Evolutionary conservation across 2,329 filamentous ascomycete species (phyloP).

Genomic region (Hymenoscyphus salicellus): DNA sequence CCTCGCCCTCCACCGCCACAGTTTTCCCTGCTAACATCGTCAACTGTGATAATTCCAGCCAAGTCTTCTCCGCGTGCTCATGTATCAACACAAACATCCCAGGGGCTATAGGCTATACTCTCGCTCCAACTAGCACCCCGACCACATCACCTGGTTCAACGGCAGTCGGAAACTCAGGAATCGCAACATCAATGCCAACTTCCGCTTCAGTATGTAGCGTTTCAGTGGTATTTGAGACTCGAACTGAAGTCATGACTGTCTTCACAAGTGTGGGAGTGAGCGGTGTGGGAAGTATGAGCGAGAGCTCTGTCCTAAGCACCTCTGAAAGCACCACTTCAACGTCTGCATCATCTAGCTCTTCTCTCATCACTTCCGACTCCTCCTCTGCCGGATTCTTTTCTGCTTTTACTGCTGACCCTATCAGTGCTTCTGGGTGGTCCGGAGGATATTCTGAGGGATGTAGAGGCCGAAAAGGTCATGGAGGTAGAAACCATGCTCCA

Average conservation of each 20-base stretch:
- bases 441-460: neutral
- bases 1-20: neutral
- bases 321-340: neutral
- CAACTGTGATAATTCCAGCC: conserved; percentile 1
- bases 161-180: neutral
- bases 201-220: neutral
- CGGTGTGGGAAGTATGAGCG: neutral
- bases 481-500: neutral
- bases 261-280: neutral
- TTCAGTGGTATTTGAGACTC: neutral
- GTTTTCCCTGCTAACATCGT: neutral
- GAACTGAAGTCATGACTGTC: neutral
- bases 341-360: neutral
- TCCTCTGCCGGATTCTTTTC: neutral
- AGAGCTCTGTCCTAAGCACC: neutral
- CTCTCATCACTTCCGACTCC: neutral
- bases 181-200: neutral
- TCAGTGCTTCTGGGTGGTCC: neutral
- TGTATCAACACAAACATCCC: conserved; percentile 6
- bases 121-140: neutral
- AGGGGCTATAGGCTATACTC: conserved; percentile 5
- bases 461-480: neutral
- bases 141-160: conserved; percentile 1
- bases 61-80: conserved; percentile 9
- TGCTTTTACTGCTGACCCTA: no score